Base-by-base conservation (phyloP, 352 stramenopile species). In the Phytophthora citrophthora region DNA sequence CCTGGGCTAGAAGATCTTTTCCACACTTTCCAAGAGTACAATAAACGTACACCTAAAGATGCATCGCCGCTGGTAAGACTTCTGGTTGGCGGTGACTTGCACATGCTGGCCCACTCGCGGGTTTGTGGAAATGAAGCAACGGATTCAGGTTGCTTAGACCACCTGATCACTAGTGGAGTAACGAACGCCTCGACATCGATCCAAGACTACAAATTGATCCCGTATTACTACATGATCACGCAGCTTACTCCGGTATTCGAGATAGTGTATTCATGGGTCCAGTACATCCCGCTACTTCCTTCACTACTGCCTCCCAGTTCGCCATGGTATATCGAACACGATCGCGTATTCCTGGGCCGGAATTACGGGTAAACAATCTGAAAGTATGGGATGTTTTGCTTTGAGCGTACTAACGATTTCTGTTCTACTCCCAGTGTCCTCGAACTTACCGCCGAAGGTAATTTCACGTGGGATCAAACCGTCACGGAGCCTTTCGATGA, bases 151-250 rank as follows among this genome's bases (percentile, higher is more conserved):
- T 91, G 84, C 23, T 32, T 93, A 11, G 76, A 88, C 49, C 80
- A 91, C 16, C 68, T 93, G 13, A 76, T 91, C 49, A 89, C 84
- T 3, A 93, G 84, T 40, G 84, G 84, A 11, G 45, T 80, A 18
- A 91, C 84, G 15, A 72, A 73, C 34, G 74, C 72, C 9, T 93
- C 84, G 3, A 93, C 84, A 11, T 74, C 79, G 16, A 79, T 88
- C 31, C 51, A 72, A 10, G 77, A 91, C 27, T 15, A 45, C 3
- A 88, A 90, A 47, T 61, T 93, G 23, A 34, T 88, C 4, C 67
- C 76, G 8, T 90, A 90, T 50, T 83, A 87, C 54, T 76, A 73
- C 32, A 24, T 79, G 6, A 68, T 85, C 53, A 79, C 79, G 3
- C 66, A 74, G 5, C 44, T 82, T n/a, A 68, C 70, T 0, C 78